A percentile compares a stretch with the other conserved stretches of the same genome.
These are phyloP conservation scores for Nicotiana tomentosiformis DNA, from an alignment of 257 asterid genomes.

Conservation along the genomic window DNA sequence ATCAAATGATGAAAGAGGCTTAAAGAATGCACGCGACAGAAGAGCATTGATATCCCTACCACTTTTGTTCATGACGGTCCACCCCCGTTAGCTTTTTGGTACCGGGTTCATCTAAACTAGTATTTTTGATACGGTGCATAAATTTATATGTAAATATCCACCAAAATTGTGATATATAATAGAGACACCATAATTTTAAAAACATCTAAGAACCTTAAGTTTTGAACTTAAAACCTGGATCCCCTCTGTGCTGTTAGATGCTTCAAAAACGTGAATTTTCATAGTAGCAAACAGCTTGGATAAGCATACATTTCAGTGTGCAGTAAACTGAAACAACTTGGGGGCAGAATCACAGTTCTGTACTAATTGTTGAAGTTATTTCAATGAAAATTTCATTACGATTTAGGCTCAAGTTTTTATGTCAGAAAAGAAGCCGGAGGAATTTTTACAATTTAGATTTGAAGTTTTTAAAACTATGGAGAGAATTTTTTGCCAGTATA, in stretches of 20 bases:
- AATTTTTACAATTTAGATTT: background rate
- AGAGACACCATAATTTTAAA: no score
- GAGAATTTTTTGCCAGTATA: background rate
- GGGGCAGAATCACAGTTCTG: background rate
- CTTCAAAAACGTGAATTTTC: background rate
- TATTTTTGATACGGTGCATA: no score
- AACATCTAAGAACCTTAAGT: no score
- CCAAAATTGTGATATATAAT: no score
- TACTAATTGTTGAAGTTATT: background rate
- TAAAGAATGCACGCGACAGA: background rate
- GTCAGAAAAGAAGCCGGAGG: background rate
- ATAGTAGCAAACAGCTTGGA: background rate
- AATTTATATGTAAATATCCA: no score
- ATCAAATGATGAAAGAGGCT: background rate
- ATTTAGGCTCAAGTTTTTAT: background rate
- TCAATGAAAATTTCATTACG: no score
- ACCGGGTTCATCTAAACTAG: no score
- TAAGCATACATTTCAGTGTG: background rate
- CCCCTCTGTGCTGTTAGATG: background rate
- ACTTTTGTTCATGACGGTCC: background rate
- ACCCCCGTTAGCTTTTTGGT: background rate
- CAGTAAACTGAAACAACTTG: background rate
- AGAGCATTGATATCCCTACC: background rate
- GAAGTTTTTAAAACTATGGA: background rate
- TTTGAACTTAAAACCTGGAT: no score